Conservation (phyloP, 1,139 yeast species). For the Geotrichum australiense region DNA sequence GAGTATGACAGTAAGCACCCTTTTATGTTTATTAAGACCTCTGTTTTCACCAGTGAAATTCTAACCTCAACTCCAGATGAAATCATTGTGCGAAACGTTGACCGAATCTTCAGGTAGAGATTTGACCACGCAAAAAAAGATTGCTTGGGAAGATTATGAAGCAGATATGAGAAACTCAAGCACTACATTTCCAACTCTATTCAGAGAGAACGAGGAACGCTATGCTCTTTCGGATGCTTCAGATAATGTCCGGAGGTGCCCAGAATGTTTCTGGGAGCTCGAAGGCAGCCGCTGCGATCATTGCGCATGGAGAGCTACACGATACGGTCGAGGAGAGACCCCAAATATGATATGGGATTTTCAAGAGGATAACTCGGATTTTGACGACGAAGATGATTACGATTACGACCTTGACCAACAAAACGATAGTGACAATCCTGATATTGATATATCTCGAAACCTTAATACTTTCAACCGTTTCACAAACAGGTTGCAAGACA, state of each 20-base stretch:
- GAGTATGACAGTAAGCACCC: constrained; percentile 19
- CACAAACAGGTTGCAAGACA: no score
- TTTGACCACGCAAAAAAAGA: constrained; percentile 15
- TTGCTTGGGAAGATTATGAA: constrained; percentile 20
- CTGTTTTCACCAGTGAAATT: neutral
- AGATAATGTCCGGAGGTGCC: constrained; percentile 27
- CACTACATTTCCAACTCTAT: constrained; percentile 23
- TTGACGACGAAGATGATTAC: constrained; percentile 7
- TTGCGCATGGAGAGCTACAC: constrained; percentile 20
- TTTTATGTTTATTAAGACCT: neutral
- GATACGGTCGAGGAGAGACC: constrained; percentile 1
- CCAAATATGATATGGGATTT: neutral
- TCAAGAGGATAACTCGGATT: constrained; percentile 5
- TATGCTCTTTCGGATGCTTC: constrained; percentile 22
- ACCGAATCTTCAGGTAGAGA: constrained; percentile 18
- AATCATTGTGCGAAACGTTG: constrained; percentile 11
- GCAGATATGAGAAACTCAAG: constrained; percentile 21
- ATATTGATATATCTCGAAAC: neutral
- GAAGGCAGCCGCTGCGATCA: constrained; percentile 23
- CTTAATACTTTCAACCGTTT: no score
- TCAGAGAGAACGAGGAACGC: constrained; percentile 16
- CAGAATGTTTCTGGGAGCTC: constrained; percentile 28
- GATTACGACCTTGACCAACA: constrained; percentile 1
- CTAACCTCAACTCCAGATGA: constrained; percentile 10
- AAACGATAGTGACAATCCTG: neutral